These are phyloP conservation scores for Cenchrus purpureus DNA, from an alignment of 176 grass and related monocot genomes.

Conservation along the genomic window DNA sequence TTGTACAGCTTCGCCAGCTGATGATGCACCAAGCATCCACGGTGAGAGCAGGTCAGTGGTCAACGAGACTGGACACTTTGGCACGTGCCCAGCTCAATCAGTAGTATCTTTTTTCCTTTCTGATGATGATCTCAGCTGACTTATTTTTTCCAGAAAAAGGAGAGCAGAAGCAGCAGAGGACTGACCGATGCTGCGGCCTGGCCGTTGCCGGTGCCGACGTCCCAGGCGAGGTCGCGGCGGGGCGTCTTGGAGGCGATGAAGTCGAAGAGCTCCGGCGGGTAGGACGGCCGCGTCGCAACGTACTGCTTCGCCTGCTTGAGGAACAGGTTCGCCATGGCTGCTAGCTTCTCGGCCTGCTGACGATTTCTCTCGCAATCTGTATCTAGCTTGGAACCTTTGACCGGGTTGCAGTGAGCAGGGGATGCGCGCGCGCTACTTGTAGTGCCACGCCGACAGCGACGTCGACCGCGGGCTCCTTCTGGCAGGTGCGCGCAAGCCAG, in stretches of 20 bases:
- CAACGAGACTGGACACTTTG: neutral
- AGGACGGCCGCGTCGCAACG: slow-evolving; percentile 67
- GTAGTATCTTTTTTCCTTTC: neutral
- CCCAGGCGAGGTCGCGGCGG: slow-evolving; percentile 66
- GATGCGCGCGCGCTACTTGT: neutral
- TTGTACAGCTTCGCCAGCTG: slow-evolving; percentile 73
- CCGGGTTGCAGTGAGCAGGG: neutral
- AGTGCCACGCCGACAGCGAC: neutral
- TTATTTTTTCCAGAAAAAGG: neutral
- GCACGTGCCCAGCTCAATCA: neutral
- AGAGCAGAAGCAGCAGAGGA: neutral
- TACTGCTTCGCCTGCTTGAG: slow-evolving; percentile 83
- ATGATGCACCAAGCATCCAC: too few relatives aligned
- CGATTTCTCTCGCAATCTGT: neutral
- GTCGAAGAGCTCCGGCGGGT: slow-evolving; percentile 74
- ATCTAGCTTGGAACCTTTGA: neutral
- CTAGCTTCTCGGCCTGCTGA: neutral
- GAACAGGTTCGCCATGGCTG: slow-evolving; percentile 83
- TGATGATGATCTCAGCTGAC: too few relatives aligned
- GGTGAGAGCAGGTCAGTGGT: neutral
- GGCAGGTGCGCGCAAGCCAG: neutral
- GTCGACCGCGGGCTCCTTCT: neutral
- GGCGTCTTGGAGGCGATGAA: slow-evolving; percentile 81
- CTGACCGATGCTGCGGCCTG: slow-evolving; percentile 69
- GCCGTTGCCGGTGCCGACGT: slow-evolving; percentile 94